Evolutionary conservation across 1,139 yeast species (phyloP).

Genomic region (Ogataea hybrid): DNA sequence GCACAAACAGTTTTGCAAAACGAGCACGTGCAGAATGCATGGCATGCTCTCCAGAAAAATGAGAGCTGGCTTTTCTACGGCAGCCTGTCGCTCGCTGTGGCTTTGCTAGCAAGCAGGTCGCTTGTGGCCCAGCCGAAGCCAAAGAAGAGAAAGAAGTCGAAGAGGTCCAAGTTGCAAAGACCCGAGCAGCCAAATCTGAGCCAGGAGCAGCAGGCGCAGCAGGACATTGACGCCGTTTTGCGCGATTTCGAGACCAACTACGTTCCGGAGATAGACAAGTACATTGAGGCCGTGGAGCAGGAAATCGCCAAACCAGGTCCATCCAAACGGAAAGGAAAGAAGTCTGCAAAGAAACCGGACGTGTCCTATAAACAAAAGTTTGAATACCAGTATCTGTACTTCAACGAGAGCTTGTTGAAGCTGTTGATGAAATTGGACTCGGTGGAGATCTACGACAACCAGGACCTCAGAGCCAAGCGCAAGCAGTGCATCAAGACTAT

Average conservation of each 20-base stretch:
- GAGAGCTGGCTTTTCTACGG: constrained; percentile 11
- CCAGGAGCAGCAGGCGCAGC: constrained; percentile 19
- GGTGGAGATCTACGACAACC: constrained; percentile 51
- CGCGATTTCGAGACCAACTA: constrained; percentile 20
- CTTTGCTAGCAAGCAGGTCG: constrained; percentile 8
- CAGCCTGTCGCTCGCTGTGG: constrained; percentile 8
- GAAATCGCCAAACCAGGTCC: constrained; percentile 7
- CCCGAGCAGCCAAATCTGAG: constrained; percentile 7
- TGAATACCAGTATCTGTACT: constrained; percentile 54
- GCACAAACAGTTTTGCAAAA: constrained; percentile 9
- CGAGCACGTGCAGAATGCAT: constrained; percentile 1
- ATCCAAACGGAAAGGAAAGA: constrained; percentile 7
- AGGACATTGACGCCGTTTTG: constrained; percentile 18
- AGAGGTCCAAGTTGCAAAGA: background rate
- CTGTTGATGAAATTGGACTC: constrained; percentile 65
- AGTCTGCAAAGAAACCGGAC: constrained; percentile 8
- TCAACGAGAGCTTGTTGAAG: constrained; percentile 66
- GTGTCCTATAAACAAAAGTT: constrained; percentile 34
- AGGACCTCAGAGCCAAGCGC: constrained; percentile 53
- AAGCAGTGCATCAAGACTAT: constrained; percentile 58
- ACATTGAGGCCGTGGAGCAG: constrained; percentile 18
- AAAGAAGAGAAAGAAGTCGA: constrained; percentile 9
- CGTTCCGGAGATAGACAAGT: constrained; percentile 14
- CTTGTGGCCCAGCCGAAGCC: background rate
- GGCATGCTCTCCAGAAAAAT: constrained; percentile 7